These are phyloP conservation scores for Pyrus betulifolia DNA, from an alignment of 306 rosid species.

Conservation along the genomic window DNA sequence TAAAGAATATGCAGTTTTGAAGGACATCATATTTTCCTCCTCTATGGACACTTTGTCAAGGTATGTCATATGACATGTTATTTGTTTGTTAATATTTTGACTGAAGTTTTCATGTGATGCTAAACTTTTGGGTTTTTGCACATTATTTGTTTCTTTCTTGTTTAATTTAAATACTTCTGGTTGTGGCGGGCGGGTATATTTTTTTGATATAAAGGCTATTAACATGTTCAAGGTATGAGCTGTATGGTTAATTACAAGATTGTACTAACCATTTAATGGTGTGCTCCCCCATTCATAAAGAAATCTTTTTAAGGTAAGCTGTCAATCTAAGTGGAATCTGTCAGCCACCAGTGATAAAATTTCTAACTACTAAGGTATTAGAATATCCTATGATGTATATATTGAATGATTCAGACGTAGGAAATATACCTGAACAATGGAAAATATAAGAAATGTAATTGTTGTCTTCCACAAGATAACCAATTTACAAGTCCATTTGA, in stretches of 20 bases:
- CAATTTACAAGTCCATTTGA: background rate
- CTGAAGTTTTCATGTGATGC: background rate
- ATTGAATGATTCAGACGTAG: background rate
- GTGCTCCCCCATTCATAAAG: background rate
- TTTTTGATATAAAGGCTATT: background rate
- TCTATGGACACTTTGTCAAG: constrained; percentile 51
- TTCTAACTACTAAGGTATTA: background rate
- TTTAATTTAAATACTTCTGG: background rate
- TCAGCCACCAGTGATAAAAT: background rate
- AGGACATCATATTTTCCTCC: constrained; percentile 54
- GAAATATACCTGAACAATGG: background rate
- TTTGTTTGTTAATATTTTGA: background rate
- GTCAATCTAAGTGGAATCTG: background rate
- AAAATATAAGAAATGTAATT: background rate
- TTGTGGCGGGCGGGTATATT: background rate
- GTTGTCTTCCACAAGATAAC: background rate
- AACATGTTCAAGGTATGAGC: background rate
- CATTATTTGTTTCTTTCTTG: background rate
- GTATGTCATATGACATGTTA: constrained; percentile 28
- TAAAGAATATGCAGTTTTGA: constrained; percentile 59
- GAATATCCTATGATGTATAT: background rate
- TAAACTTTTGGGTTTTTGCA: background rate
- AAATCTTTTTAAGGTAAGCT: background rate
- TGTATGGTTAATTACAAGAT: background rate
- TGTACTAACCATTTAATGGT: background rate